A percentile compares a stretch with the other conserved stretches of the same genome.
Evolutionary conservation across 768 basidiomycete species (phyloP).

Genomic region (Trametes sanguinea): DNA sequence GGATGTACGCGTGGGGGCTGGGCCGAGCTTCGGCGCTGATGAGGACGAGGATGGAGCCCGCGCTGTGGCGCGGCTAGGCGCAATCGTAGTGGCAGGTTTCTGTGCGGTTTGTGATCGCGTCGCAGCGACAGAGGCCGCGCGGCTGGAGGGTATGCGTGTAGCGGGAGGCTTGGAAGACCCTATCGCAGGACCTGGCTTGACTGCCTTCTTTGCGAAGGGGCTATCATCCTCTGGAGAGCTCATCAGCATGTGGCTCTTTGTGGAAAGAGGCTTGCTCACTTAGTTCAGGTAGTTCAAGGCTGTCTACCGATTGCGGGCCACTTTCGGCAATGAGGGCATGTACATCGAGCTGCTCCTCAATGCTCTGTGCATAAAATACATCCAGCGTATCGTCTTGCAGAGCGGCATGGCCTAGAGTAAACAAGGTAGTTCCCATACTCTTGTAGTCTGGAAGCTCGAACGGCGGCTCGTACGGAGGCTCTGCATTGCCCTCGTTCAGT

Average conservation of each 20-base stretch:
- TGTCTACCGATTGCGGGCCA: slow-evolving; percentile 14
- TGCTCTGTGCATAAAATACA: slow-evolving; percentile 25
- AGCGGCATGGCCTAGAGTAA: slow-evolving; percentile 39
- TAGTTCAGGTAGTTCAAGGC: slow-evolving; percentile 14
- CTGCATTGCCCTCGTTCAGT: slow-evolving; percentile 28
- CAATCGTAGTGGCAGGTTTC: not conserved
- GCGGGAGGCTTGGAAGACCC: not conserved
- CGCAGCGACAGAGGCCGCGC: not conserved
- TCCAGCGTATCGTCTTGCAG: slow-evolving; percentile 37
- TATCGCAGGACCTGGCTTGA: not conserved
- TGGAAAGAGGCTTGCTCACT: slow-evolving; percentile 3
- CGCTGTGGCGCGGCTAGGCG: not conserved
- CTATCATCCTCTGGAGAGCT: slow-evolving; percentile 16
- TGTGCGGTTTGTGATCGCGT: not conserved
- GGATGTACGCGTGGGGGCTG: slow-evolving; percentile 14
- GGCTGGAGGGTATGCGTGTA: not conserved
- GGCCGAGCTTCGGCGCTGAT: not conserved
- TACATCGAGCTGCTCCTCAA: slow-evolving; percentile 23
- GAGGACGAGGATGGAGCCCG: not conserved
- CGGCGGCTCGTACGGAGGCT: slow-evolving; percentile 44
- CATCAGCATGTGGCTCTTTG: not conserved
- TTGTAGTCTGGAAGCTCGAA: slow-evolving; percentile 55
- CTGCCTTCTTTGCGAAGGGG: slow-evolving; percentile 4
- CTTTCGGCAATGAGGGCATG: slow-evolving; percentile 9
- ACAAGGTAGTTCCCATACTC: slow-evolving; percentile 40